These are phyloP conservation scores for Tolypocladium capitatum DNA, from an alignment of 2,329 filamentous ascomycete genomes.

Conservation along the genomic window DNA sequence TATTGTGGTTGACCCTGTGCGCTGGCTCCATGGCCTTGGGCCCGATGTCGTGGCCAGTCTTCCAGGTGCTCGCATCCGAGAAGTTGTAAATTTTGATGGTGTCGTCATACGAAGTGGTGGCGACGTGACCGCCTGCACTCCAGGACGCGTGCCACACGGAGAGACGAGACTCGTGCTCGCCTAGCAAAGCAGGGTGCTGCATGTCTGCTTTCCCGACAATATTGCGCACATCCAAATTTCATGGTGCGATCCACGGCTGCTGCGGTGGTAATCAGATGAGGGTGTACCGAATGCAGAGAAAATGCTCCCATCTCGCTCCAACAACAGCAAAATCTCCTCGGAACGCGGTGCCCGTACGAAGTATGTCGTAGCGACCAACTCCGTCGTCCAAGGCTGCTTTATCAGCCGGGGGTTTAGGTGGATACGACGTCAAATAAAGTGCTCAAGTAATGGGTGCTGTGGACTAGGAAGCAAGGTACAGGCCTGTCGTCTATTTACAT, in stretches of 20 bases:
- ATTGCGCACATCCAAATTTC: conserved; percentile 84
- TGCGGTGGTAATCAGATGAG: conserved; percentile 77
- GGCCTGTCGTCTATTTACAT: too few species aligned
- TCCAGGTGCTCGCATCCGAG: conserved; percentile 45
- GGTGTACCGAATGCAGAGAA: conserved; percentile 63
- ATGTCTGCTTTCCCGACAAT: conserved; percentile 50
- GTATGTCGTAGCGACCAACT: conserved; percentile 73
- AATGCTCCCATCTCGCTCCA: conserved; percentile 95
- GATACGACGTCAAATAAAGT: too few species aligned
- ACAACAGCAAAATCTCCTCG: conserved; percentile 59
- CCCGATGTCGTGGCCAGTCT: conserved; percentile 40
- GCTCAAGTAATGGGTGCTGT: too few species aligned
- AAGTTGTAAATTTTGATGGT: conserved; percentile 89
- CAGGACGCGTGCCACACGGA: conserved; percentile 90
- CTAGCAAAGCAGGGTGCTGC: conserved; percentile 55
- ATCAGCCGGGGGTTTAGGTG: too few species aligned
- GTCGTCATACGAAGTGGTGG: conserved; percentile 89
- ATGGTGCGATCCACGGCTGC: conserved; percentile 81
- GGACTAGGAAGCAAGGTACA: too few species aligned
- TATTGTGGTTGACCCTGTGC: conserved; percentile 68
- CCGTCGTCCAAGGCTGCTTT: conserved; percentile 65
- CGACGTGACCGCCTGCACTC: conserved; percentile 72
- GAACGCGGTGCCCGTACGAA: conserved; percentile 42
- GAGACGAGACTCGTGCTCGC: conserved; percentile 67
- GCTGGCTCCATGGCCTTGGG: conserved; percentile 55